Percentiles rank a stretch among this genome's conserved stretches.
phyloP scores from a whole-genome alignment of 345 rosid species.

The Hypericum androsaemum region DNA sequence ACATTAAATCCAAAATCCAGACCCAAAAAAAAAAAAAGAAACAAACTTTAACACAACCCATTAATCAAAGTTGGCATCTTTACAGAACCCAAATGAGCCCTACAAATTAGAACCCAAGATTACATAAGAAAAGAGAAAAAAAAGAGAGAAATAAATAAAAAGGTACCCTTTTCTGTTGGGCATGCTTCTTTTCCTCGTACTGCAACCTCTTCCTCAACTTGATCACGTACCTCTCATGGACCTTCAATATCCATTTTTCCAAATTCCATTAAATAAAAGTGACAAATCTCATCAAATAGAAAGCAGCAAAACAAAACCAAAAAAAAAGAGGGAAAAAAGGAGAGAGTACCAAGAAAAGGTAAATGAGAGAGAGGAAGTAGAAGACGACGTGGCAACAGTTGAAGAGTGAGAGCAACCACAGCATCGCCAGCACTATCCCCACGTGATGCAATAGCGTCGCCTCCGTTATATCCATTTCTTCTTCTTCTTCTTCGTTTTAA shows the following conservation, averaged over 20 bases:
- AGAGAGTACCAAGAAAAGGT: slow-evolving; percentile 58
- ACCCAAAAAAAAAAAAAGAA: too few species aligned
- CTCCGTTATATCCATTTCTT: slow-evolving; percentile 35
- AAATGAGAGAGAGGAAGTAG: slow-evolving; percentile 47
- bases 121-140: not conserved
- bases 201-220: slow-evolving; percentile 49
- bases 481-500: not conserved
- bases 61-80: not conserved
- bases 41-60: too few species aligned
- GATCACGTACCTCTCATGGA: slow-evolving; percentile 58
- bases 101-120: not conserved
- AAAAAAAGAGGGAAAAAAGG: not conserved
- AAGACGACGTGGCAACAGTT: slow-evolving; percentile 41
- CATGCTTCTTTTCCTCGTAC: slow-evolving; percentile 54
- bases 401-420: slow-evolving; percentile 58
- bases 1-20: too few species aligned
- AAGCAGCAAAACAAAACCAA: too few species aligned
- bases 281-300: too few species aligned
- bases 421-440: slow-evolving; percentile 43
- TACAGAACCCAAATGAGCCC: not conserved
- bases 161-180: slow-evolving; percentile 63
- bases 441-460: slow-evolving; percentile 63
- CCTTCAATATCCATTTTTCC: slow-evolving; percentile 23
- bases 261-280: too few species aligned
- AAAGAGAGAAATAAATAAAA: not conserved